Evolutionary conservation across 2,329 filamentous ascomycete species (phyloP), one percentile per base, ranked within the genome.

Genomic region (Colletotrichum ledebouriae): DNA sequence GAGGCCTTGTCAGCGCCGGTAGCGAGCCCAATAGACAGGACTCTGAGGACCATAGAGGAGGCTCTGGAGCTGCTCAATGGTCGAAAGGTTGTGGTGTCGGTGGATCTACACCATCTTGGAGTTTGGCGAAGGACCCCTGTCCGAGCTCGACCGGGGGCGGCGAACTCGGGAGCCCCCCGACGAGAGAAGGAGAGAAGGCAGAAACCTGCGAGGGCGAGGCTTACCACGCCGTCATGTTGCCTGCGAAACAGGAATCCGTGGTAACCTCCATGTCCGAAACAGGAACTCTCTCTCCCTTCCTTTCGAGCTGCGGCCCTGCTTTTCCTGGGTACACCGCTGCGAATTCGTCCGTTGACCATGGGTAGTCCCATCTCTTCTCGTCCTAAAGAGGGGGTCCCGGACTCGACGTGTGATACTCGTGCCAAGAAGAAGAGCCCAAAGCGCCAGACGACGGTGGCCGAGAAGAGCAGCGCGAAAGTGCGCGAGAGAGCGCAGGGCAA

Each of bases 361-460:
- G 65, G 17, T 47, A 25, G 29, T 41, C 65, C 60, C 65, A 25
- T 47, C 53, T 41, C 47, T 34, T 17, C 53, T 55, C 47, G 65
- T 47, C 65, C 47, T n/a, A 53, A 64, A 59, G 53, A 53, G 65
- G 46, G 65, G 53, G 60, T 64, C 65, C 49, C 65, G 49, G 60
- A 59, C 39, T 68, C 53, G 53, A 64, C n/a, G 52, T 53, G 47
- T 64, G 65, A 68, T 68, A 68, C 65, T 64, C 46, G 34, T 44
- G 60, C 65, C 65, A 68, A 68, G 65, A 57, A 15, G 47, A 37
- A 41, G 39, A 15, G 65, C 60, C 22, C 65, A 53, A 53, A 58
- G 59, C 60, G 46, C 57, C 46, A 52, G 33, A n/a, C 46, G 53
- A 55, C 34, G 41, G 55, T 53, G 46, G 47, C 47, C 39, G n/a